Percentiles rank a stretch among this genome's conserved stretches.
Conservation (phyloP, 192 early-diverging fungal species). For the Backusella parvicylindrica region DNA sequence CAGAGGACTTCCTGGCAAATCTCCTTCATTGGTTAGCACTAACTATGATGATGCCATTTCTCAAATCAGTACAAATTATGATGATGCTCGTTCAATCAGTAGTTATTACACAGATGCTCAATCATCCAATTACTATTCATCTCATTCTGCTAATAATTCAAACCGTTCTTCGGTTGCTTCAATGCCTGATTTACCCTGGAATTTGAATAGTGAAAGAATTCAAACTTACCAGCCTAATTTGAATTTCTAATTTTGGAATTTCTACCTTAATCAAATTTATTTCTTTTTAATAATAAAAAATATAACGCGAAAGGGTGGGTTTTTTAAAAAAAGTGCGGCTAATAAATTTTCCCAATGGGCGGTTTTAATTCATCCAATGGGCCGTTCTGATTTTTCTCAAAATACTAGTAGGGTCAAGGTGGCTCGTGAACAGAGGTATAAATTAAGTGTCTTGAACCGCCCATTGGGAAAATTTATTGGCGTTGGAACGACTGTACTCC, state of each 20-base stretch:
- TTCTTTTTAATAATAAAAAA: neutral
- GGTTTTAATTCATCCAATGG: no score
- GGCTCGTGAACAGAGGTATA: no score
- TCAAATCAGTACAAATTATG: neutral
- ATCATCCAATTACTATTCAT: neutral
- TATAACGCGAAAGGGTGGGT: no score
- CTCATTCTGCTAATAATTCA: neutral
- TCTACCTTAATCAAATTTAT: neutral
- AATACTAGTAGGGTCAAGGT: no score
- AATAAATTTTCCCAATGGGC: no score
- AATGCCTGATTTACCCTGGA: neutral
- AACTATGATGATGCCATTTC: neutral
- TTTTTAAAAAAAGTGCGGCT: no score
- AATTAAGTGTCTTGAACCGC: no score
- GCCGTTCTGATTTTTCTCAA: no score
- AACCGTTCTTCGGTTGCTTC: neutral
- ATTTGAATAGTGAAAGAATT: neutral
- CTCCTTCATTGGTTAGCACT: neutral
- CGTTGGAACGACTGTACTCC: no score
- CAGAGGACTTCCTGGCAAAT: neutral
- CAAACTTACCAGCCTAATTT: neutral
- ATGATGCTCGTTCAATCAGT: neutral
- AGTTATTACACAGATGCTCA: neutral
- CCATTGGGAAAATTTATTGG: no score
- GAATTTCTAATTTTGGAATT: neutral